A percentile compares a stretch with the other conserved stretches of the same genome.
Evolutionary conservation across 2,329 filamentous ascomycete genomes (phyloP).

Genomic region (Tolypocladium tropicale): DNA sequence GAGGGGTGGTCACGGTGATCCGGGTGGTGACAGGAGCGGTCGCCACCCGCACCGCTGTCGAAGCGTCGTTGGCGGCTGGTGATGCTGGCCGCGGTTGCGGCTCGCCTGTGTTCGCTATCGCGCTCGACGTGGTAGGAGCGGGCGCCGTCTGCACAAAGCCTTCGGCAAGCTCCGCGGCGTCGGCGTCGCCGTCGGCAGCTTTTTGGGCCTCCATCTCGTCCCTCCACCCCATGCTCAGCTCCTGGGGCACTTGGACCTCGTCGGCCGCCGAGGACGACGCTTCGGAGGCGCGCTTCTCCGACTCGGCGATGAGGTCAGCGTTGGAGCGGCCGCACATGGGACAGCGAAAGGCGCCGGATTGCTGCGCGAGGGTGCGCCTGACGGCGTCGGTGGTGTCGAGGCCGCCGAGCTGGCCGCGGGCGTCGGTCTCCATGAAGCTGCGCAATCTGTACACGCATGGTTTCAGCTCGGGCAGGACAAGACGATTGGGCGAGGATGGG

Average conservation of each 20-base stretch:
- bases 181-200: constrained; percentile 13
- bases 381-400: constrained; percentile 64
- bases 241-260: constrained; percentile 41
- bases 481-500: too few species aligned
- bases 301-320: constrained; percentile 61
- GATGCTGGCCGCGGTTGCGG: background rate
- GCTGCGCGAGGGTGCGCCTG: constrained; percentile 56
- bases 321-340: constrained; percentile 60
- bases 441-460: constrained; percentile 43
- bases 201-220: constrained; percentile 51
- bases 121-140: background rate
- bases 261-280: constrained; percentile 17
- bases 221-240: constrained; percentile 58
- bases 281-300: constrained; percentile 45
- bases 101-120: background rate
- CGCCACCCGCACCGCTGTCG: background rate
- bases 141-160: constrained; percentile 45
- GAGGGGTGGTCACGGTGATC: constrained; percentile 4
- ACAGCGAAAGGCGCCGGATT: constrained; percentile 60
- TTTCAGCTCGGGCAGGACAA: background rate
- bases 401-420: constrained; percentile 80
- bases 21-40: background rate
- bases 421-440: constrained; percentile 88
- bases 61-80: background rate
- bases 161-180: constrained; percentile 42